Evolutionary conservation across 192 early-diverging fungal species (phyloP), one percentile per base, ranked within the genome.

Genomic region (Piromyces finnis): DNA sequence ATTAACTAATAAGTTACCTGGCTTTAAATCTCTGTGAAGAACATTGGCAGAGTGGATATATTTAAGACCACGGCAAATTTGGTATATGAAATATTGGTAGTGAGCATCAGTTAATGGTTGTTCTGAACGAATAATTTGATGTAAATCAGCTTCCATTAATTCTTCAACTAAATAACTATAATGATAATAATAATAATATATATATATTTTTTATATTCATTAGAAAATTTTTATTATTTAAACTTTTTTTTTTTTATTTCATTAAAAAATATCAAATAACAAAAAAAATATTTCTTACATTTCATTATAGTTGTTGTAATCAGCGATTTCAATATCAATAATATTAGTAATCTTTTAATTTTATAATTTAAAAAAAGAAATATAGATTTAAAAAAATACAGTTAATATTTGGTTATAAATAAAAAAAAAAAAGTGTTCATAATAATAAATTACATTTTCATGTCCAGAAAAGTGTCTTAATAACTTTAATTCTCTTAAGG

Each of bases 31-130:
- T 81, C 97, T 94, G 84, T 99, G 97, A 27, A 98, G 86, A n/a
- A 99, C 94, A 82, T 96, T 96, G 35, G 97, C 98, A 28, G 96
- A 97, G 84, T 99, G 98, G 88, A 99, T 96, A 84, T 95, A 97
- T 85, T 99, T 99, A 79, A 99, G 90, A 13, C 96, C 98, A 80
- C 97, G 93, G 79, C 95, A 86, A 29, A 97, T 94, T 85, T 99
- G 98, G 86, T 96, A 99, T 81, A 98, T 91, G 86, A 99, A 99
- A 87, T 99, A 99, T 85, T 99, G 98, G 83, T 91, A 97, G 86
- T 99, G 98, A 79, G 95, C 93, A 84, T 98, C 95, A 29, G 95
- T 94, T 77, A 99, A 88, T 78, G 92, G 92, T 88, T 99, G 98
- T 36, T 87, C 90, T 28, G 94, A 94, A 78, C 93, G 93, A 86